Percentiles rank a stretch among this genome's conserved stretches.
Conservation (phyloP, 257 asterid genomes). For the Solanum paucissectum region DNA sequence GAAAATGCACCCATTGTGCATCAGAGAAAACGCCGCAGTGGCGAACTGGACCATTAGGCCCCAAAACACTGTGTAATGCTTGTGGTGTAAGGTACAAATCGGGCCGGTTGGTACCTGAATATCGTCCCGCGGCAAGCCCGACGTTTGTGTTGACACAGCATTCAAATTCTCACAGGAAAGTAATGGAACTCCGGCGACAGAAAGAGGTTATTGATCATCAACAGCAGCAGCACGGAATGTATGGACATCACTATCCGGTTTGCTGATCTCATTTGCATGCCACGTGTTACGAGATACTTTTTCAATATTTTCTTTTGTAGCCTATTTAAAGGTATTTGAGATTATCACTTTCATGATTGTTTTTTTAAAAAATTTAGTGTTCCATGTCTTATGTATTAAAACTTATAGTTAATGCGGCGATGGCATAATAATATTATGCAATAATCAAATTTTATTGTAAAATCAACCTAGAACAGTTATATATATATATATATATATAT, state of each 20-base stretch:
- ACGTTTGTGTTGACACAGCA: constrained; percentile 76
- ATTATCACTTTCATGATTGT: not conserved
- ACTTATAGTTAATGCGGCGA: not conserved
- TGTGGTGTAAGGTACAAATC: constrained; percentile 78
- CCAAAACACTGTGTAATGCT: constrained; percentile 75
- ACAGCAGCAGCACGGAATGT: constrained; percentile 22
- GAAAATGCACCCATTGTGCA: constrained; percentile 68
- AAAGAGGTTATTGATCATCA: constrained; percentile 42
- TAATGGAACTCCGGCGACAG: constrained; percentile 64
- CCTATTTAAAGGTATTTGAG: not conserved
- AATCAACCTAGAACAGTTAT: not conserved
- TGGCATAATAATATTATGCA: not conserved
- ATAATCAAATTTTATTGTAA: not conserved
- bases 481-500: no score
- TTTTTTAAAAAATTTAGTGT: not conserved
- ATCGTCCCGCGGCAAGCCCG: constrained; percentile 84
- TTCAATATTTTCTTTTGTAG: not conserved
- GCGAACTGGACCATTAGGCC: constrained; percentile 75
- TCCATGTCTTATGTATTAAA: not conserved
- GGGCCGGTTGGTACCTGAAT: constrained; percentile 70
- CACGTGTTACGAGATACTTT: not conserved
- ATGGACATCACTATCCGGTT: constrained; percentile 33
- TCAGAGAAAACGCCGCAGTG: constrained; percentile 85
- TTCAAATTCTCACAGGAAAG: constrained; percentile 77
- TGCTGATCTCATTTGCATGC: constrained; percentile 24